These are phyloP conservation scores for Microthlaspi erraticum DNA, from an alignment of 345 rosid species.

Conservation along the genomic window DNA sequence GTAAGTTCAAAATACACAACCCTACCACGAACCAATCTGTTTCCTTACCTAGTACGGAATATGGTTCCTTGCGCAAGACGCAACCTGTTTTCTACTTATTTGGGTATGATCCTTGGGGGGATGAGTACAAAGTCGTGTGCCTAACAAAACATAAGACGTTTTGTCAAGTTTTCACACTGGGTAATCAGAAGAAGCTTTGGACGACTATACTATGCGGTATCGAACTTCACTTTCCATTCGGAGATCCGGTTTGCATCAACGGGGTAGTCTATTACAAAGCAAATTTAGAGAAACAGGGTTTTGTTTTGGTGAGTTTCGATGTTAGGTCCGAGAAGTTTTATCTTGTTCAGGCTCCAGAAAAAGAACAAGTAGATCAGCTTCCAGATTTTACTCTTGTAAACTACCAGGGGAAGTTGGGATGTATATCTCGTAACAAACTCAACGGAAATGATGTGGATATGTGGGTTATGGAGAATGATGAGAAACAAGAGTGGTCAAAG, in stretches of 20 bases:
- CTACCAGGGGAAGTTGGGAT: constrained; percentile 28
- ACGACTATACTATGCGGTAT: neutral
- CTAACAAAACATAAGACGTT: neutral
- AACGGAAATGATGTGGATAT: neutral
- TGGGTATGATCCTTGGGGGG: neutral
- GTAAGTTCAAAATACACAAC: neutral
- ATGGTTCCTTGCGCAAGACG: too few species aligned
- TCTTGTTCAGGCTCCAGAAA: neutral
- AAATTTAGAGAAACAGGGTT: neutral
- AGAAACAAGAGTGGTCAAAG: constrained; percentile 13
- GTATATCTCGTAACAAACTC: neutral
- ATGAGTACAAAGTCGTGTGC: constrained; percentile 22
- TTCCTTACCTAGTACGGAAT: neutral
- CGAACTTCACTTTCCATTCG: neutral
- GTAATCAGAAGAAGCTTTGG: constrained; percentile 1
- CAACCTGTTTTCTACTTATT: too few species aligned
- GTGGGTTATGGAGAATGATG: constrained; percentile 20
- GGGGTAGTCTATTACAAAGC: constrained; percentile 17
- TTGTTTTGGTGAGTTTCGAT: neutral
- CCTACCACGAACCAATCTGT: neutral
- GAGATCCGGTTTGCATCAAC: neutral
- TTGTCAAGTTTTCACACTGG: constrained; percentile 24
- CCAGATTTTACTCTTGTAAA: neutral
- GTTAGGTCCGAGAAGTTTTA: neutral
- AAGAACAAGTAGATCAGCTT: too few species aligned